Evolutionary conservation across 495 filamentous ascomycete species (phyloP).

Genomic region (Parmelia sp.): DNA sequence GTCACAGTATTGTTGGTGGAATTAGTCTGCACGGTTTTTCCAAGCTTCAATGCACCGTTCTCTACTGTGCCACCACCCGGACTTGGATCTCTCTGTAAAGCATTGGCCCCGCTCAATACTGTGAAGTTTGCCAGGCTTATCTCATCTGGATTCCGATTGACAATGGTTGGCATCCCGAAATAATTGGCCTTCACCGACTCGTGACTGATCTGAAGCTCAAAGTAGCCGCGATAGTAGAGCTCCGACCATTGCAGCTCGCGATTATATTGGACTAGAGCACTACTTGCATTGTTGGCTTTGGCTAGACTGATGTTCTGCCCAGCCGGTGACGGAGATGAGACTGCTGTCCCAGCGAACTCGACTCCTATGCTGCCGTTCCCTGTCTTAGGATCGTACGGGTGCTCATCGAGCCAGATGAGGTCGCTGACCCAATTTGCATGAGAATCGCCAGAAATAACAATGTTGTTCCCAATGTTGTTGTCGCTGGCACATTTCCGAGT

Average conservation of each 20-base stretch:
- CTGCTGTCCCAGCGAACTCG: conserved; percentile 60
- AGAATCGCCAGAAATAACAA: conserved; percentile 62
- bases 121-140: conserved; percentile 55
- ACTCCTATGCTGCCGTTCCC: conserved; percentile 56
- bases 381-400: conserved; percentile 49
- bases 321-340: conserved; percentile 46
- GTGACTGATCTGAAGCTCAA: conserved; percentile 47
- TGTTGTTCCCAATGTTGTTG: conserved; percentile 58
- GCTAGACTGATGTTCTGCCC: conserved; percentile 47
- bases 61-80: conserved; percentile 44
- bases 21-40: conserved; percentile 42
- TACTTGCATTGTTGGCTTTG: conserved; percentile 37
- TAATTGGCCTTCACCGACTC: conserved; percentile 47
- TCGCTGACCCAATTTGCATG: conserved; percentile 62
- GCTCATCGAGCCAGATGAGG: conserved; percentile 53
- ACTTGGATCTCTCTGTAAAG: conserved; percentile 37
- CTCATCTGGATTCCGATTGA: conserved; percentile 42
- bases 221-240: conserved; percentile 61
- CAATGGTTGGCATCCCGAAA: conserved; percentile 48
- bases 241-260: conserved; percentile 64
- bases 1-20: conserved; percentile 44
- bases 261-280: conserved; percentile 45
- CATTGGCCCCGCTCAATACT: conserved; percentile 50
- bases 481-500: no score
- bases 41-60: conserved; percentile 44